phyloP scores from a whole-genome alignment of 163 green algal genomes.

The Scenedesmus sp. region DNA sequence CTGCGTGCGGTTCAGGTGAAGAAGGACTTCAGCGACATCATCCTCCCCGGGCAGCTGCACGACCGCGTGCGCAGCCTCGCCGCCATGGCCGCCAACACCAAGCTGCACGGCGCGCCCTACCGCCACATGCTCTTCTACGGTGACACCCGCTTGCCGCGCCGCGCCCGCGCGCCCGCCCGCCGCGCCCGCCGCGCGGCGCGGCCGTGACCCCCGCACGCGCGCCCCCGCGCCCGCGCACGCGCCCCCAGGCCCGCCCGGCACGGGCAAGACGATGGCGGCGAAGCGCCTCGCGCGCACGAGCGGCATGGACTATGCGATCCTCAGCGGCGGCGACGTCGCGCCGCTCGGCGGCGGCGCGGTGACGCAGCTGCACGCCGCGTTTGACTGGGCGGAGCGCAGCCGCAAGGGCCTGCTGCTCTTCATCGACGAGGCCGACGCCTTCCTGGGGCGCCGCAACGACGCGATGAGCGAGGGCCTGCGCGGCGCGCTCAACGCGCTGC shows the following conservation, averaged over 20 bases:
- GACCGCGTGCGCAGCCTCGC: conserved; percentile 81
- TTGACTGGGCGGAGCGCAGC: conserved; percentile 91
- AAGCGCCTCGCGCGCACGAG: conserved; percentile 94
- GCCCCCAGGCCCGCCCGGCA: conserved; percentile 80
- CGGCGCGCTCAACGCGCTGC: conserved; percentile 95
- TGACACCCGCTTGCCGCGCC: conserved; percentile 25
- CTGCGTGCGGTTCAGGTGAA: conserved; percentile 61
- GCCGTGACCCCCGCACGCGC: too few species aligned
- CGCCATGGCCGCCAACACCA: conserved; percentile 92
- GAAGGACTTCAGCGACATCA: conserved; percentile 92
- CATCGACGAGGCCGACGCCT: conserved; percentile 99
- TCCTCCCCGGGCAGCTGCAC: conserved; percentile 78
- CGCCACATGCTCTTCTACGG: conserved; percentile 99
- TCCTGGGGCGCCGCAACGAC: conserved; percentile 88
- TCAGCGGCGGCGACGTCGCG: conserved; percentile 97
- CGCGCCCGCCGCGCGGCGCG: too few species aligned
- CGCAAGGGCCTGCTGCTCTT: conserved; percentile 94
- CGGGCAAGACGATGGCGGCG: conserved; percentile 98
- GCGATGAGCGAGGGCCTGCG: conserved; percentile 93
- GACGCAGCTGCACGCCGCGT: conserved; percentile 78
- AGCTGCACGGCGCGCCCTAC: conserved; percentile 94
- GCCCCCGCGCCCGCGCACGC: too few species aligned
- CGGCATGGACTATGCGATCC: conserved; percentile 98
- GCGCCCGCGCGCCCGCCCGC: too few species aligned
- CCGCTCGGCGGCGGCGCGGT: conserved; percentile 92